A percentile compares a stretch with the other conserved stretches of the same genome.
phyloP scores from a whole-genome alignment of 225 moss, liverwort and hornwort genomes.

The Antitrichia curtipendula region DNA sequence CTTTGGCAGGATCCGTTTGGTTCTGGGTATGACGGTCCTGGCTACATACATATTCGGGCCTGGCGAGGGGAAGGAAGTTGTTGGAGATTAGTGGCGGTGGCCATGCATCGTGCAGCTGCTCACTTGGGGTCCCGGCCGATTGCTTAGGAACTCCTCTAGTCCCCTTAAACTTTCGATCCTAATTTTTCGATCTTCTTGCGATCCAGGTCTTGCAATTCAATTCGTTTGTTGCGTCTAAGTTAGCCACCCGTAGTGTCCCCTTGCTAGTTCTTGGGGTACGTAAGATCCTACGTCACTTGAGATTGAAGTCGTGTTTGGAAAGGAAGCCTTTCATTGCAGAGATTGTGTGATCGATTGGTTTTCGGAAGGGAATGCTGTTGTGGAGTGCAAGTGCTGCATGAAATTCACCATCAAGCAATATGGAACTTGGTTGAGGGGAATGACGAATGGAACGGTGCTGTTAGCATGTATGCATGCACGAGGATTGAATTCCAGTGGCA shows the following conservation, averaged over 20 bases:
- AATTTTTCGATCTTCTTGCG: neutral
- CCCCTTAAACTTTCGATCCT: neutral
- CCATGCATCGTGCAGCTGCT: neutral
- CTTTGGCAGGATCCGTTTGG: neutral
- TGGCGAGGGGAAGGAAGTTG: neutral
- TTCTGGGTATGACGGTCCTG: neutral
- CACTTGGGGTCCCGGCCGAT: neutral
- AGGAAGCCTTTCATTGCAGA: neutral
- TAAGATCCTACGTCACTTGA: neutral
- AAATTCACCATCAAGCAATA: neutral
- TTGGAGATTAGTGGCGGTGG: neutral
- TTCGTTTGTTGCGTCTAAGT: neutral
- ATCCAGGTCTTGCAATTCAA: neutral
- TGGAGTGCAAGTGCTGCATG: neutral
- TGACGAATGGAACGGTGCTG: constrained; percentile 3
- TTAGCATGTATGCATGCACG: neutral
- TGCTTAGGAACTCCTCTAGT: neutral
- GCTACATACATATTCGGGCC: neutral
- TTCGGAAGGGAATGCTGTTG: neutral
- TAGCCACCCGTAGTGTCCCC: neutral
- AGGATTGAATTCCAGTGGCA: neutral
- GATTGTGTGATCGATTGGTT: neutral
- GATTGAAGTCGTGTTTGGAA: neutral
- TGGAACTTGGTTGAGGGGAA: neutral
- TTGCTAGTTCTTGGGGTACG: neutral